Percentiles rank a stretch among this genome's conserved stretches.
Conservation (phyloP, 2,329 filamentous ascomycete species). For the Aspergillus uvarum region DNA sequence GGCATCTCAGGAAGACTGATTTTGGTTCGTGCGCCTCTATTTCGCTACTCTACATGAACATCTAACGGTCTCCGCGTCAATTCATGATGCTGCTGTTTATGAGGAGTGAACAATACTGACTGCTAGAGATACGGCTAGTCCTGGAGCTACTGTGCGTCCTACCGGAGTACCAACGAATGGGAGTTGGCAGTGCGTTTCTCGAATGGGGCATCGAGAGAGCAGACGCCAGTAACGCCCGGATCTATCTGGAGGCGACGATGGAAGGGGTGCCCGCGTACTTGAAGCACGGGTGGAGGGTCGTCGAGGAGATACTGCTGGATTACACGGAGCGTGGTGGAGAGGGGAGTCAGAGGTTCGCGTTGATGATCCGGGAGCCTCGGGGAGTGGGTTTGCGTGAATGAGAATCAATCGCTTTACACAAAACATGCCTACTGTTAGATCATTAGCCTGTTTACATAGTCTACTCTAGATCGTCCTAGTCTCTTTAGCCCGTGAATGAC, state of each 20-base stretch:
- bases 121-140: not conserved
- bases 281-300: constrained; percentile 48
- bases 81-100: too few species aligned
- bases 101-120: not conserved
- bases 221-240: constrained; percentile 45
- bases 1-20: not conserved
- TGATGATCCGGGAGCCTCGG: constrained; percentile 24
- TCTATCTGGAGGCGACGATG: constrained; percentile 54
- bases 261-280: constrained; percentile 51
- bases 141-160: not conserved
- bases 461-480: too few species aligned
- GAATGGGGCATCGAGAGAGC: constrained; percentile 50
- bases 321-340: constrained; percentile 28
- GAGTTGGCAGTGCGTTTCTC: not conserved
- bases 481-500: too few species aligned
- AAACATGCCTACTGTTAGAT: too few species aligned
- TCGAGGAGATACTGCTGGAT: constrained; percentile 42
- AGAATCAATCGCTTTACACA: too few species aligned
- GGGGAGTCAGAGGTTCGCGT: constrained; percentile 21
- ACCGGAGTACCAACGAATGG: not conserved
- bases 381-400: not conserved
- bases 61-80: too few species aligned
- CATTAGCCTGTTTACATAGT: too few species aligned
- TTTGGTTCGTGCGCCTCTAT: not conserved
- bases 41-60: too few species aligned